These are phyloP conservation scores for Pseudocohnilembus persalinus DNA, from an alignment of 169 alveolate species.

Conservation along the genomic window DNA sequence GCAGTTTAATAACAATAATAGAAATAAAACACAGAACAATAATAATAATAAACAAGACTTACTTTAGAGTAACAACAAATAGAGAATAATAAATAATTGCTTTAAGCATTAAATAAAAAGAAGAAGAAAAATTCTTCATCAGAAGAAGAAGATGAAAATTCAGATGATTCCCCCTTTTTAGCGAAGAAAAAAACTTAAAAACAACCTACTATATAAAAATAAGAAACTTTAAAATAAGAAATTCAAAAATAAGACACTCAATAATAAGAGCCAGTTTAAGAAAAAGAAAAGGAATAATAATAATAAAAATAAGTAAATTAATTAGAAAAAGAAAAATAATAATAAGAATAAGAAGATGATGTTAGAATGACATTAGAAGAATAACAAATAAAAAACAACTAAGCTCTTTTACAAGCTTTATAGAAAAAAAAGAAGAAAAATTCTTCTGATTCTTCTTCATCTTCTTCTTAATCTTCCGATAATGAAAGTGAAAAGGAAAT, in stretches of 20 bases:
- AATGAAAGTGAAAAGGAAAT: background rate
- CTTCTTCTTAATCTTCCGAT: background rate
- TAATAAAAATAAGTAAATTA: background rate
- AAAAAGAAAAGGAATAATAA: background rate
- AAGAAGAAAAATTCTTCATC: too few relatives aligned
- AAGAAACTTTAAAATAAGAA: background rate
- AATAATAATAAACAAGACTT: too few relatives aligned
- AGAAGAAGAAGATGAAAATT: too few relatives aligned
- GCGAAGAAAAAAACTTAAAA: background rate
- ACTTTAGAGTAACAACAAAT: too few relatives aligned
- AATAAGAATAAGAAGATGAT: background rate
- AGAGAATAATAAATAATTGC: too few relatives aligned
- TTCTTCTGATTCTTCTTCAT: background rate
- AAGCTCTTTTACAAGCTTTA: too few relatives aligned
- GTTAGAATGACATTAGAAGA: background rate
- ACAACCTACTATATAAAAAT: background rate
- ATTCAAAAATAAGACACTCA: background rate
- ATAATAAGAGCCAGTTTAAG: background rate
- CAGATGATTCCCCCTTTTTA: background rate
- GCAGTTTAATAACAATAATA: too few relatives aligned
- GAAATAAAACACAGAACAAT: too few relatives aligned
- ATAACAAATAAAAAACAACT: background rate
- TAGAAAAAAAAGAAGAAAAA: background rate
- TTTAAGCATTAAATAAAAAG: too few relatives aligned
- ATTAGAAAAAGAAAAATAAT: background rate